Percentiles rank a stretch among this genome's conserved stretches.
These are phyloP conservation scores for Scheffersomyces illinoinensis DNA, from an alignment of 1,139 yeast species.

Conservation along the genomic window DNA sequence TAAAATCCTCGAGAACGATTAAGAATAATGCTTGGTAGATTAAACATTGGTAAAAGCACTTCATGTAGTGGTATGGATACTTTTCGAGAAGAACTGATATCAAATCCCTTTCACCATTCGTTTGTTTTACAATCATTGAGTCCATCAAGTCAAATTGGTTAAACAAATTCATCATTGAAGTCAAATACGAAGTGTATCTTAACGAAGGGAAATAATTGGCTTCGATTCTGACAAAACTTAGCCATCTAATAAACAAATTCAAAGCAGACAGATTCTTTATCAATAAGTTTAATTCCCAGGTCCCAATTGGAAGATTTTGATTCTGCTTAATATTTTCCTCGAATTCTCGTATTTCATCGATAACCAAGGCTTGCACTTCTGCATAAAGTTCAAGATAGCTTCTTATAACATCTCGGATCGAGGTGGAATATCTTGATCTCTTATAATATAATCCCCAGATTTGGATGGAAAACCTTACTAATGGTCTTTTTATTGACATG, in stretches of 20 bases:
- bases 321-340: constrained; percentile 2
- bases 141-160: constrained; percentile 28
- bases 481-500: constrained; percentile 9
- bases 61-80: constrained; percentile 15
- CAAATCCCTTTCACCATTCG: constrained; percentile 13
- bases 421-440: constrained; percentile 14
- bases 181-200: constrained; percentile 28
- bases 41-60: constrained; percentile 21
- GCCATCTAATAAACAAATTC: constrained; percentile 28
- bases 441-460: constrained; percentile 30
- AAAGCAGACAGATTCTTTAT: constrained; percentile 22
- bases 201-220: constrained; percentile 34
- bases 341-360: constrained; percentile 4
- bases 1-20: constrained; percentile 17
- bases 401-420: constrained; percentile 17
- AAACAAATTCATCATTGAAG: constrained; percentile 26
- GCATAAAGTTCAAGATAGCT: constrained; percentile 23
- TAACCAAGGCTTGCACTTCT: constrained; percentile 12
- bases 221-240: constrained; percentile 33
- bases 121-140: constrained; percentile 10
- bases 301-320: not conserved
- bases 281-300: constrained; percentile 13
- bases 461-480: constrained; percentile 14
- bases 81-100: constrained; percentile 10
- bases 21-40: constrained; percentile 27